Base-by-base conservation (phyloP, 768 basidiomycete genomes). In the Glaciozyma antarctica region DNA sequence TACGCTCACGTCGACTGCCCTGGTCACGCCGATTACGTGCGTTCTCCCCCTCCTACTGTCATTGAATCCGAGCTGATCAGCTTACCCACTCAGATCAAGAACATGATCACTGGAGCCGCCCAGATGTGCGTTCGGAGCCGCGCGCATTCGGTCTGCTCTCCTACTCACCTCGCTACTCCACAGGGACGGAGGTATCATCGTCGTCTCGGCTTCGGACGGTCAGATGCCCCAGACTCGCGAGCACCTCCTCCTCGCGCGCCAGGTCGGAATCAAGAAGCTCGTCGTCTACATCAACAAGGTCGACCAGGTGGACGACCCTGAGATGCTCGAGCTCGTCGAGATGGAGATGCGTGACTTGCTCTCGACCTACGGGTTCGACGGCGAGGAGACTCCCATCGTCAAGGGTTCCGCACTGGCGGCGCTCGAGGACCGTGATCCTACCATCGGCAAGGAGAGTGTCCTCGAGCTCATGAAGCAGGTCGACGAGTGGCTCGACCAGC, bases 261-360 rank as follows among this genome's bases (percentile, higher is more conserved):
- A 99, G 80, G 93, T 98, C 70, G 95, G 95, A 70, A 88, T 99
- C 76, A 91, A 93, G 80, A 88, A 86, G 77, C 84, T 99, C 45
- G 91, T 98, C 64, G 95, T 99, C 71, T 99, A 95, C 82, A 92
- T 99, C 78, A 99, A 99, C 87, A 99, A 99, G 80, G 86, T 99
- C 66, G 95, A 99, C 79, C 84, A 87, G 81, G 88, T 98, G 65
- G 84, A 87, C 67, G 95, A 99, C 82, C 85, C 87, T 8, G 95
- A 99, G 82, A 97, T 99, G 92, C 81, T 98, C 63, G 91, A 95
- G 80, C 87, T 99, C 65, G 95, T 99, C 66, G 95, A 99, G 73
- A 98, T 99, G 93, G 95, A 99, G 82, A 99, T 99, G 86, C 86
- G 95, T 65, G 95, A 99, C 75, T 82, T 99, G 16, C 82, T 99